Conservation (phyloP, 371 early-diverging fungal species). For the Mucor sp. region DNA sequence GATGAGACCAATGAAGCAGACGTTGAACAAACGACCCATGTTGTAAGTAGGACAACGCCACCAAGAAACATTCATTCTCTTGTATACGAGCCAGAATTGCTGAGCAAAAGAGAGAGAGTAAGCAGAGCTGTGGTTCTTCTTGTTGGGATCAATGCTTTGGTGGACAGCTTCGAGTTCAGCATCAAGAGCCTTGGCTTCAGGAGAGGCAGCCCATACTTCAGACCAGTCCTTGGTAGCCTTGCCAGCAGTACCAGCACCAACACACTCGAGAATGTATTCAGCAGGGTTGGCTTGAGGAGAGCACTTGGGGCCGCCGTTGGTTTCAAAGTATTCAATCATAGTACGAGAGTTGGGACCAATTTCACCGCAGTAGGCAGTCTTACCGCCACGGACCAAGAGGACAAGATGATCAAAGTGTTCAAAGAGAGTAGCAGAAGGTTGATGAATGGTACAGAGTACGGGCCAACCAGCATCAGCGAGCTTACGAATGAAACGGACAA, state of each 20-base stretch:
- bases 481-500: conserved; percentile 73
- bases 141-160: conserved; percentile 17
- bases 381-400: conserved; percentile 80
- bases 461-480: conserved; percentile 71
- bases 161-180: conserved; percentile 43
- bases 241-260: conserved; percentile 63
- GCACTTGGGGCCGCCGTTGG: conserved; percentile 63
- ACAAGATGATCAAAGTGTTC: conserved; percentile 81
- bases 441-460: conserved; percentile 85
- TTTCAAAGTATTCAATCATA: conserved; percentile 67
- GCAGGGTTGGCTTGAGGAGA: conserved; percentile 67
- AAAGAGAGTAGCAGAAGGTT: conserved; percentile 82
- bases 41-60: conserved; percentile 73
- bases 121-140: conserved; percentile 15
- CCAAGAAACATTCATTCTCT: conserved; percentile 65
- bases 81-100: conserved; percentile 62
- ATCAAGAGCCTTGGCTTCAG: conserved; percentile 45
- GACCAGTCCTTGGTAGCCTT: conserved; percentile 65
- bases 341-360: conserved; percentile 57
- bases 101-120: conserved; percentile 40
- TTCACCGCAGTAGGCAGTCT: conserved; percentile 80
- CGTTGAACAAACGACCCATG: conserved; percentile 62
- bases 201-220: conserved; percentile 58
- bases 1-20: conserved; percentile 58
- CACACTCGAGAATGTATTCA: conserved; percentile 71